phyloP scores from a whole-genome alignment of 2,329 filamentous ascomycete species.

The Lachnellula willkommii region DNA sequence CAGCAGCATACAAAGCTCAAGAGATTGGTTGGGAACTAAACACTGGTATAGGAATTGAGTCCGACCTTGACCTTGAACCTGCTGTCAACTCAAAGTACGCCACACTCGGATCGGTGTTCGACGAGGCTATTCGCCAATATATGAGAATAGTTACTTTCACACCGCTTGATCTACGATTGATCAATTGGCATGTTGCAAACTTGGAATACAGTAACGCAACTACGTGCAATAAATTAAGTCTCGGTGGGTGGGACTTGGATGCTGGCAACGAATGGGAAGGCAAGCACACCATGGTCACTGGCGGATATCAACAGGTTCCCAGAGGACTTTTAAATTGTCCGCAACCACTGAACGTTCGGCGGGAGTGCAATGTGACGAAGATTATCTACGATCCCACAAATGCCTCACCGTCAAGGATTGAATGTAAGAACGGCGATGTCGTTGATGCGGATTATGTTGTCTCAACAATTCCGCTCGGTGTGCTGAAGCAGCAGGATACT shows the following conservation, averaged over 20 bases:
- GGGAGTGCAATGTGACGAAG: slow-evolving; percentile 64
- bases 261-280: slow-evolving; percentile 97
- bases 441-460: slow-evolving; percentile 89
- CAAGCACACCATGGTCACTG: slow-evolving; percentile 85
- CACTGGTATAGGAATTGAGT: slow-evolving; percentile 53
- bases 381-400: slow-evolving; percentile 58
- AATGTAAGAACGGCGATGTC: slow-evolving; percentile 70
- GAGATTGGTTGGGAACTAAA: slow-evolving; percentile 78
- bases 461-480: slow-evolving; percentile 82
- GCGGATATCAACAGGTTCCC: slow-evolving; percentile 91
- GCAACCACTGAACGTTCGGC: slow-evolving; percentile 68
- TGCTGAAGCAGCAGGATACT: slow-evolving; percentile 77
- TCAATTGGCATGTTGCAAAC: slow-evolving; percentile 99
- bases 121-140: slow-evolving; percentile 87
- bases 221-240: slow-evolving; percentile 78
- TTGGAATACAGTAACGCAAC: slow-evolving; percentile 95
- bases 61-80: slow-evolving; percentile 65
- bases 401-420: slow-evolving; percentile 51
- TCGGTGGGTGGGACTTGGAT: slow-evolving; percentile 93
- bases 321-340: slow-evolving; percentile 77
- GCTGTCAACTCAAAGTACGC: slow-evolving; percentile 59
- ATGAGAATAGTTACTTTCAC: slow-evolving; percentile 75
- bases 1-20: slow-evolving; percentile 71
- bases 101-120: slow-evolving; percentile 84
- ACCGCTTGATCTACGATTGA: slow-evolving; percentile 78